Conservation (phyloP, 257 asterid genomes). For the Paulownia fortunei region DNA sequence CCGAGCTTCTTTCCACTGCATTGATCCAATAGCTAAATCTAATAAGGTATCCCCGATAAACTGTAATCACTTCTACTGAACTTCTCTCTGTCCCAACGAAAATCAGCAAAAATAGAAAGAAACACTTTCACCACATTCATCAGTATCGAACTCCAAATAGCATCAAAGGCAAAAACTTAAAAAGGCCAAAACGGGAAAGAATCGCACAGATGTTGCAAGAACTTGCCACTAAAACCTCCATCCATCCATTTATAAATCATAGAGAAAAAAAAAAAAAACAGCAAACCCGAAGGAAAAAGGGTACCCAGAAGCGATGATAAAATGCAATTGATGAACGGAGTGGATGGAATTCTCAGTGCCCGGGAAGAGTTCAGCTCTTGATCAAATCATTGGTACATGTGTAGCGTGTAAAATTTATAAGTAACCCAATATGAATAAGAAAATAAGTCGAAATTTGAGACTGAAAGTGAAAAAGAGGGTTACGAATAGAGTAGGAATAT, state of each 20-base stretch:
- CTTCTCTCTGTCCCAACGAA: not conserved
- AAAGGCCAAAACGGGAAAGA: not conserved
- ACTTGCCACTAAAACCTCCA: not conserved
- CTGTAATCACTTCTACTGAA: not conserved
- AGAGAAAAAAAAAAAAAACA: not conserved
- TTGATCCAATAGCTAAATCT: not conserved
- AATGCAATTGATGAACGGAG: not conserved
- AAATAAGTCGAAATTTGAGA: not conserved
- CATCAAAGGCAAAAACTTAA: not conserved
- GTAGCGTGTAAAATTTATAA: not conserved
- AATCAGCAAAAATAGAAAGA: not conserved
- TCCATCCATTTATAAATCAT: not conserved
- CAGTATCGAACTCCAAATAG: not conserved
- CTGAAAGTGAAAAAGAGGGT: not conserved
- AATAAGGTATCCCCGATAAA: not conserved
- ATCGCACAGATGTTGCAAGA: not conserved
- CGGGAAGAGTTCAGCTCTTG: not conserved
- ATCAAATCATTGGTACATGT: constrained; percentile 3
- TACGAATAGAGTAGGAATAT: not conserved
- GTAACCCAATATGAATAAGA: not conserved
- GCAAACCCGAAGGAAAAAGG: not conserved
- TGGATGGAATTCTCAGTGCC: not conserved
- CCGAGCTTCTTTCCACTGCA: not conserved
- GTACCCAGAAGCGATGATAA: not conserved
- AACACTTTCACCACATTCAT: not conserved